phyloP scores from a whole-genome alignment of 2,329 filamentous ascomycete genomes.

The Fusarium sublunatum region DNA sequence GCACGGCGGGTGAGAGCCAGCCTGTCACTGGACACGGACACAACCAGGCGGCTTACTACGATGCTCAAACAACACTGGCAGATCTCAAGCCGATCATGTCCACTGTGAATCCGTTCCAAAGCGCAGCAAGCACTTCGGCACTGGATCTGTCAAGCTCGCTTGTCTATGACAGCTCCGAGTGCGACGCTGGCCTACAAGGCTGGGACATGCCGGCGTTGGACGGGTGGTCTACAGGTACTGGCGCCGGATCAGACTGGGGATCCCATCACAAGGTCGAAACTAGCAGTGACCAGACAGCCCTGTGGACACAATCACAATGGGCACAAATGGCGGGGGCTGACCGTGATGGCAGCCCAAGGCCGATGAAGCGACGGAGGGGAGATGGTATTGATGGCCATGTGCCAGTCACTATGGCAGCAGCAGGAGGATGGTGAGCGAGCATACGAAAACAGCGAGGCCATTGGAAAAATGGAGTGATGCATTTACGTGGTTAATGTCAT shows the following conservation, averaged over 20 bases:
- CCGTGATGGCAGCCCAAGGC: slow-evolving; percentile 51
- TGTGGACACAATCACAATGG: slow-evolving; percentile 54
- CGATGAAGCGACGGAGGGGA: slow-evolving; percentile 53
- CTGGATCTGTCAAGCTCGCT: slow-evolving; percentile 51
- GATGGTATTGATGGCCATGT: slow-evolving; percentile 50
- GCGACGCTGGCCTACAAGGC: slow-evolving; percentile 49
- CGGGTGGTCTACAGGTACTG: slow-evolving; percentile 47
- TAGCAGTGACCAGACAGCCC: slow-evolving; percentile 43
- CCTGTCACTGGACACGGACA: slow-evolving; percentile 40
- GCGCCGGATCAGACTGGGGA: slow-evolving; percentile 51
- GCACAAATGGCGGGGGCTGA: slow-evolving; percentile 50
- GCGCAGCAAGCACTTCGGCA: slow-evolving; percentile 43
- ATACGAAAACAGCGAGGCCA: slow-evolving; percentile 12
- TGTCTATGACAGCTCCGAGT: slow-evolving; percentile 51
- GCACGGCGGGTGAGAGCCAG: slow-evolving; percentile 45
- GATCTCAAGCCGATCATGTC: slow-evolving; percentile 52
- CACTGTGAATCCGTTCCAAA: slow-evolving; percentile 46
- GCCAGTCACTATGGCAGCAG: slow-evolving; percentile 47
- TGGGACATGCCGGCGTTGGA: slow-evolving; percentile 55
- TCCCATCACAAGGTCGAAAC: slow-evolving; percentile 49
- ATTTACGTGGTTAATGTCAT: slow-evolving; percentile 35
- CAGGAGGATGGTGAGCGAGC: slow-evolving; percentile 47
- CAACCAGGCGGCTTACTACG: slow-evolving; percentile 49
- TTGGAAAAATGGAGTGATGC: slow-evolving; percentile 24
- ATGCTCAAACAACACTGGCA: slow-evolving; percentile 47